Percentiles rank a stretch among this genome's conserved stretches.
Evolutionary conservation across 2,329 filamentous ascomycete genomes (phyloP).

Genomic region (Blumeria graminis): DNA sequence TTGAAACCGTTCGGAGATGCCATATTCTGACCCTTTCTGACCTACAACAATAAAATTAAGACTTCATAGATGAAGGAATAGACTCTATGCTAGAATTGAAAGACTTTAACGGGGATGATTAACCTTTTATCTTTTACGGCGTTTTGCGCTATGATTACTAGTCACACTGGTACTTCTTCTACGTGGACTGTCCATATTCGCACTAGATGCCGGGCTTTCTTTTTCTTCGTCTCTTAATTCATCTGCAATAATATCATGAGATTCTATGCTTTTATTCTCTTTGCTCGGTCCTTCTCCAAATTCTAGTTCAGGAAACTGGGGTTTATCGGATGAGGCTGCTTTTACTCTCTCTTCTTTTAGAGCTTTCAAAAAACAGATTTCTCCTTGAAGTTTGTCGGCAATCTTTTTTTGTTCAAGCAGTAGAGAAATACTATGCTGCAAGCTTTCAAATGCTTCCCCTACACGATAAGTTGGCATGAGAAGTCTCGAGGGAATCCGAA

Average conservation of each 20-base stretch:
- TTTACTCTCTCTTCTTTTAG: conserved; percentile 23
- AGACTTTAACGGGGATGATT: not conserved
- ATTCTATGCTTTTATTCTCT: no score
- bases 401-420: conserved; percentile 53
- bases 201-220: no score
- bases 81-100: no score
- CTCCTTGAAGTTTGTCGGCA: conserved; percentile 50
- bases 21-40: no score
- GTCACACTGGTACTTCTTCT: conserved; percentile 71
- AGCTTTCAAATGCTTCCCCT: conserved; percentile 43
- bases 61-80: no score
- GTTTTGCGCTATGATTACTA: conserved; percentile 34
- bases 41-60: no score
- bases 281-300: no score
- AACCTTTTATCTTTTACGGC: conserved; percentile 20
- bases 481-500: conserved; percentile 45
- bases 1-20: no score
- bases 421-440: conserved; percentile 41
- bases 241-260: no score
- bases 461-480: conserved; percentile 53
- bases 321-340: conserved; percentile 10
- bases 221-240: not conserved
- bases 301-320: no score
- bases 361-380: conserved; percentile 35
- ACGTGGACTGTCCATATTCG: conserved; percentile 22